A percentile compares a stretch with the other conserved stretches of the same genome.
Conservation (phyloP, 2,329 filamentous ascomycete genomes). For the Sclerotinia sclerotiorum region DNA sequence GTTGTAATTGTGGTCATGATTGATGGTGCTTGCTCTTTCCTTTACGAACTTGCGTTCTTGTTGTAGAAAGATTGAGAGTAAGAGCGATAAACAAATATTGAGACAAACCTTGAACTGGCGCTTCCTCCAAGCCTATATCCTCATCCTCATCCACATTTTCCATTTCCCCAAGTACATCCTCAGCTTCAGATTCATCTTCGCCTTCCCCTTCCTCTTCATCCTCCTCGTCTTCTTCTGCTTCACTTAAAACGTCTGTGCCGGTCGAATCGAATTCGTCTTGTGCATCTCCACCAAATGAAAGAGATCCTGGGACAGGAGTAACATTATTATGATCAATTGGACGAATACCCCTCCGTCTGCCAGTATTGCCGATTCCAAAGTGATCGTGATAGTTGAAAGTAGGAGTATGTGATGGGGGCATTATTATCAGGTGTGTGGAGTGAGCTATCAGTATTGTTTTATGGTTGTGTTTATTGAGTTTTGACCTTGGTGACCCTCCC, state of each 20-base stretch:
- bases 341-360: constrained; percentile 13
- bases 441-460: background rate
- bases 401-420: constrained; percentile 12
- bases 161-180: constrained; percentile 8
- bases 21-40: background rate
- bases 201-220: constrained; percentile 26
- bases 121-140: constrained; percentile 25
- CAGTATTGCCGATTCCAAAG: constrained; percentile 8
- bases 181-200: background rate
- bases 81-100: background rate
- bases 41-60: background rate
- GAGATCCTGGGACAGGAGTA: background rate
- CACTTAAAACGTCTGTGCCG: constrained; percentile 3
- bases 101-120: constrained; percentile 19
- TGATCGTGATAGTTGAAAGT: constrained; percentile 18
- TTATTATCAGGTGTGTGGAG: background rate
- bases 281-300: background rate
- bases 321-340: constrained; percentile 2
- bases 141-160: constrained; percentile 22
- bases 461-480: background rate
- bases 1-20: background rate
- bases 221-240: constrained; percentile 26
- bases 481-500: no score
- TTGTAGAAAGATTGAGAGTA: background rate
- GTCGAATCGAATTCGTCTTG: constrained; percentile 6